Evolutionary conservation across 2,329 filamentous ascomycete genomes (phyloP), one percentile per base, ranked within the genome.

Genomic region (Nothophaeocryptopus gaeumannii): DNA sequence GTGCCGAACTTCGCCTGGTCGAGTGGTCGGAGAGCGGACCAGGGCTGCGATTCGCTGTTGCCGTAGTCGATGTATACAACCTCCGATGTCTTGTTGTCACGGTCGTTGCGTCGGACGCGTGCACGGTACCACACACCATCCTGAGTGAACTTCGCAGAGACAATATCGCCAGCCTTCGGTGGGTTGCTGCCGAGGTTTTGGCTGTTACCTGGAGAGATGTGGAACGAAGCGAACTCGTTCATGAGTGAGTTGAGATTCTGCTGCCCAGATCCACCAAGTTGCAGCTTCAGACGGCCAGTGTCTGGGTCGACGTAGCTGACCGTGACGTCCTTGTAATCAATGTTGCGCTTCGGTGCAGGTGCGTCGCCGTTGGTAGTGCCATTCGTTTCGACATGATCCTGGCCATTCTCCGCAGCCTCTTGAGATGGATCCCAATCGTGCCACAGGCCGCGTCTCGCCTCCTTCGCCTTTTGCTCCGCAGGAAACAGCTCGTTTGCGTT

Each of bases 111-210:
- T 55, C 91, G 86, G 54, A 99, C 83, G 54, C 85, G 86, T 30
- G 88, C 93, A 54, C 93, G 88, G 76, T 99, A 99, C 92, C 92
- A 99, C 61, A 93, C 84, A 52, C 85, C 83, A 67, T 99, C 93
- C 45, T 84, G 85, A 5, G 84, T 86, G 76, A 97, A 99, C 68
- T 88, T 87, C 63, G 92, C 92, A 1, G 92, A 87, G 20, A 99
- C 92, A 53, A 86, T 85, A 59, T 97, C 91, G 57, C 93, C 93
- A 1, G 89, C 83, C 78, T 96, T 96, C 54, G 93, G 92, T 14
- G 88, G 81, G 35, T 39, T 83, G 82, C 39, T 81, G 74, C 37
- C 97, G 78, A 12, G 87, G 75, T 53, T 39, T 35, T 83, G 82
- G 65, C 81, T 86, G 75, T 96, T 95, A 61, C 86, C 79, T 39